Base-by-base conservation (phyloP, 805 yeast species). In the Wickerhamiella allomyrinae region DNA sequence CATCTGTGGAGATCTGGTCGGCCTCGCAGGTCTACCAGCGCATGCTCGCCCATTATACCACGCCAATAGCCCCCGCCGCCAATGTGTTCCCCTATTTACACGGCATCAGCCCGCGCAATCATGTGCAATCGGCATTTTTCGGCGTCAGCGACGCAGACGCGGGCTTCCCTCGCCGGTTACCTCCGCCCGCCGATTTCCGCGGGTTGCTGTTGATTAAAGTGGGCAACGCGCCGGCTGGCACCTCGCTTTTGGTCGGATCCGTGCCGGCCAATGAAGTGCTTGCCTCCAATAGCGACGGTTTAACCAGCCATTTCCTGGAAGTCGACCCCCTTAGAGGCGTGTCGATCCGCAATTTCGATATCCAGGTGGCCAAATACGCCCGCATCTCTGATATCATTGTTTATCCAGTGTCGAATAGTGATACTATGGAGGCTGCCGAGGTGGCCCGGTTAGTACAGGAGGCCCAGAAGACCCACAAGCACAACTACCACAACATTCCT, bases 51-150 rank as follows among this genome's bases (percentile, higher is more conserved):
- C 13, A 22, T 20, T 20, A 29, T 17, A 24, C n/a, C 17, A 20
- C 13, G 22, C 62, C 65, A 2, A 54, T 78, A 33, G 94, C 95
- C 0, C 72, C 71, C 3, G 78, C 87, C 15, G 70, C 67, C 20
- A 54, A 55, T 9, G 73, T 87, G 69, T 87, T 86, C 52, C 96
- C 96, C 0, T 86, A 95, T 95, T 65, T 84, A 20, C 95, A 87
- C 57, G 91, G 94, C 1, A 65, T 81, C 35, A 75, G 78, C 47
- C 67, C 66, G 11, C 65, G 68, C 27, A 74, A 76, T 52, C 62
- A 68, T 34, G 72, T 77, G 20, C 80, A 75, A 52, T 60, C 69
- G 35, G 68, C 57, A 63, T 74, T 59, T 51, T 45, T 58, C 29
- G 3, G 34, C 40, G 34, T 21, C 8, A 20, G 22, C 10, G 15